Evolutionary conservation across 2,329 filamentous ascomycete species (phyloP), one percentile per base, ranked within the genome.

Genomic region (Monilinia fructicola): DNA sequence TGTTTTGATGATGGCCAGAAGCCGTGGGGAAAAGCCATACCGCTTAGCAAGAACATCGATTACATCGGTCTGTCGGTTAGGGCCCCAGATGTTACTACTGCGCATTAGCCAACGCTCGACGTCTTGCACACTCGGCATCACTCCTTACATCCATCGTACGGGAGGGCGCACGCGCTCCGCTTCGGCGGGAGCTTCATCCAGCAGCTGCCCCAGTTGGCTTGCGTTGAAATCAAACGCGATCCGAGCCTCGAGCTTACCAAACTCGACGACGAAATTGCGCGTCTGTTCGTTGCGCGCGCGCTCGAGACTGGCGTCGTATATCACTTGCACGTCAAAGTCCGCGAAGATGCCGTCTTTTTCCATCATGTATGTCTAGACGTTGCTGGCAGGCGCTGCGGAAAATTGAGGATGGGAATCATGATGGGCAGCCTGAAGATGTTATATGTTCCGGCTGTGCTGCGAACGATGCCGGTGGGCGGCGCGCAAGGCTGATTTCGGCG

Each of bases 141-240:
- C 50, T 67, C 73, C 85, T 76, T 78, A 87, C 85, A 92, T 91
- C 90, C 90, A 93, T 76, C 89, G 82, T 4, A 90, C 87, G 68
- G 81, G 82, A 65, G 44, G 54, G 38, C 53, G 58, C 18, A 50
- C 58, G 55, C 82, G 78, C 59, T 79, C 80, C 64, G 48, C 61
- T 2, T 72, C 56, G n/a, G 69, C 71, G 54, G 74, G 68, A 14
- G 69, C 68, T 14, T 73, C 68, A 42, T 73, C 67, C 35, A 82
- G 74, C 2, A 85, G 75, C 23, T 69, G 68, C 18, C 75, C 66
- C 40, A 87, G 75, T 3, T 82, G 78, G 1, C 76, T 69, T 1
- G 76, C 72, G 4, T 77, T 73, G 11, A 90, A 76, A 71, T 90
- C 78, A 62, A 84, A 83, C 3, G 84, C 85, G 67, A 86, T 84